Conservation (phyloP, 2,329 filamentous ascomycete species). For the Trichoderma koningiopsis region DNA sequence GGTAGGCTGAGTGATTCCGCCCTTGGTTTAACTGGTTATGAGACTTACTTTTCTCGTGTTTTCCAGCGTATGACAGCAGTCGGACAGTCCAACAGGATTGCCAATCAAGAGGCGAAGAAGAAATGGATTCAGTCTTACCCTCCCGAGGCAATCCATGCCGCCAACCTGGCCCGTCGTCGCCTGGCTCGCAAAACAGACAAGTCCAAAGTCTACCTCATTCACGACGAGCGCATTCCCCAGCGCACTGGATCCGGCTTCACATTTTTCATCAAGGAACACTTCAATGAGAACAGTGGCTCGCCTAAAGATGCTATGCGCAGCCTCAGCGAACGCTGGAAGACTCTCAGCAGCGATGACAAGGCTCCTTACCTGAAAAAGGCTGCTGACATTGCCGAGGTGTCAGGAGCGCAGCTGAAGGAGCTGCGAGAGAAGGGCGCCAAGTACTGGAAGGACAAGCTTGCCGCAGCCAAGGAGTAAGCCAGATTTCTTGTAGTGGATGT, state of each 20-base stretch:
- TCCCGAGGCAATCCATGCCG: slow-evolving; percentile 44
- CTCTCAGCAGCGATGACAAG: slow-evolving; percentile 46
- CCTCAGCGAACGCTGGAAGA: slow-evolving; percentile 47
- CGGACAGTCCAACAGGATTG: slow-evolving; percentile 44
- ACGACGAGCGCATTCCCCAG: slow-evolving; percentile 53
- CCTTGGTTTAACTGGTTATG: background rate
- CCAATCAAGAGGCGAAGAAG: slow-evolving; percentile 46
- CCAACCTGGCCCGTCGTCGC: slow-evolving; percentile 51
- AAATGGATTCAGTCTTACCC: slow-evolving; percentile 52
- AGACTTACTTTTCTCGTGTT: background rate
- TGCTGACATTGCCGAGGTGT: slow-evolving; percentile 26
- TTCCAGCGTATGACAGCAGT: slow-evolving; percentile 38
- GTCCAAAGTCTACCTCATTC: slow-evolving; percentile 37
- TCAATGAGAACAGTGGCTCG: slow-evolving; percentile 30
- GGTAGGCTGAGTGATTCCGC: slow-evolving; percentile 40
- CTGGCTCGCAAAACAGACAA: slow-evolving; percentile 43
- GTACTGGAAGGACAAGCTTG: slow-evolving; percentile 29
- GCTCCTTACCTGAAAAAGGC: slow-evolving; percentile 42
- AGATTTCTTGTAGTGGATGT: background rate
- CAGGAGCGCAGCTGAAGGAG: slow-evolving; percentile 33
- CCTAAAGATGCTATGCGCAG: slow-evolving; percentile 31
- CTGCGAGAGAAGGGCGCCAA: slow-evolving; percentile 33
- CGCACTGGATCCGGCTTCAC: slow-evolving; percentile 37
- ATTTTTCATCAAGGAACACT: slow-evolving; percentile 45
- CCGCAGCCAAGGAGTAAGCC: background rate